Evolutionary conservation across 176 grass and related monocot genomes (phyloP), one percentile per base, ranked within the genome.

Genomic region (Avena eriantha): DNA sequence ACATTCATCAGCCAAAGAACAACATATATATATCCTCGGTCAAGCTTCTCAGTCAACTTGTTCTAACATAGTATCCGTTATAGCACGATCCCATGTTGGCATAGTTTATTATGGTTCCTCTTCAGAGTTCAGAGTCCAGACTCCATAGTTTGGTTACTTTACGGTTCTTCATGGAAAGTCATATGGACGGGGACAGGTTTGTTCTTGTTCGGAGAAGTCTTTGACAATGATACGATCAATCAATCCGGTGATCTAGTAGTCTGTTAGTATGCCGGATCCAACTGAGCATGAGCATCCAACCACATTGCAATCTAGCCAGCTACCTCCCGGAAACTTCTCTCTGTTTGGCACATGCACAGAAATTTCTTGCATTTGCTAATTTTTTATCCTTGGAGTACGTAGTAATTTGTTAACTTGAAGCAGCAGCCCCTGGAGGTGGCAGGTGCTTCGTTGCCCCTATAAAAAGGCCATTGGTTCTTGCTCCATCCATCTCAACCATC

Each of bases 281-380:
- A 39, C 5, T 12, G 21, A 87, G 12, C 47, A 77, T 23, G 70
- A 76, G 23, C 60, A 26, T 83, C 86, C 86, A 88, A 70, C 17
- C 63, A 83, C 24, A 83, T 83, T 48, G 50, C 48, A 39, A 36
- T 50, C 47, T 73, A 34, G 22, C 86, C 34, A 69, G 63, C 64
- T 69, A 23, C 49, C 19, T 57, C 85, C 63, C 1, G 5, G 86
- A 70, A 88, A 15, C 51, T 88, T 88, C 80, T 49, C 34, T 56
- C 39, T 22, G 17, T 36, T 36, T 35, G 73, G 4, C 80, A 71
- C 73, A 78, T 83, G 80, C 86, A 34, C 12, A 59, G 17, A 36
- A 83, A 33, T 53, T 19, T 33, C 23, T 8, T 24, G 13, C 13
- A 15, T 47, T 73, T 41, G 39, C 7, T 41, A 41, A 7, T 41